Evolutionary conservation across 441 rosid genomes (phyloP).

Genomic region (Bruguiera hainesii): DNA sequence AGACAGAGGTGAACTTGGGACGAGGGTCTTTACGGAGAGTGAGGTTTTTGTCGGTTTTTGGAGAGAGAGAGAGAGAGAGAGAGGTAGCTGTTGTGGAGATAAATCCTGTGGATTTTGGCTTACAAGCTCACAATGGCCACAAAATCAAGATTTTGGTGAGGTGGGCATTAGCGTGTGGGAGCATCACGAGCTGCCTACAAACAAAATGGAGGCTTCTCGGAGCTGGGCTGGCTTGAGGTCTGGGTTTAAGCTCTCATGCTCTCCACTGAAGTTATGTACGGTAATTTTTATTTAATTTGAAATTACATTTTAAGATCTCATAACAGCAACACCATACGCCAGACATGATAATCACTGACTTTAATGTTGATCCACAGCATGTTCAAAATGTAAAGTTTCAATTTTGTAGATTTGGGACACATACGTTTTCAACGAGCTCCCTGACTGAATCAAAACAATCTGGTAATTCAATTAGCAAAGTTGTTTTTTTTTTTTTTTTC

Average conservation of each 20-base stretch:
- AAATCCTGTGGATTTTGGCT: conserved; percentile 19
- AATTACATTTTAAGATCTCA: too few species aligned
- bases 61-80: neutral
- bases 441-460: too few species aligned
- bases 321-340: too few species aligned
- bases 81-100: neutral
- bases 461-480: too few species aligned
- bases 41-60: conserved; percentile 4
- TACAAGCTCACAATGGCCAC: conserved; percentile 23
- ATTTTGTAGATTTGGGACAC: too few species aligned
- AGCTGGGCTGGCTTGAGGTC: conserved; percentile 6
- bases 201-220: conserved; percentile 32
- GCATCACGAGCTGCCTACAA: neutral
- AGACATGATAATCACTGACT: too few species aligned
- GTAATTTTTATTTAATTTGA: too few species aligned
- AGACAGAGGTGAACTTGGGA: neutral
- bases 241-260: conserved; percentile 15
- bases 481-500: too few species aligned
- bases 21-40: conserved; percentile 14
- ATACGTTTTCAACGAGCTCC: too few species aligned
- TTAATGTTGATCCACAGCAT: too few species aligned
- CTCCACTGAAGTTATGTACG: conserved; percentile 11
- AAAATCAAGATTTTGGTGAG: conserved; percentile 11
- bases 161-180: conserved; percentile 11
- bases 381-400: too few species aligned